phyloP scores from a whole-genome alignment of 495 filamentous ascomycete species.

The Penicillium pulvis region DNA sequence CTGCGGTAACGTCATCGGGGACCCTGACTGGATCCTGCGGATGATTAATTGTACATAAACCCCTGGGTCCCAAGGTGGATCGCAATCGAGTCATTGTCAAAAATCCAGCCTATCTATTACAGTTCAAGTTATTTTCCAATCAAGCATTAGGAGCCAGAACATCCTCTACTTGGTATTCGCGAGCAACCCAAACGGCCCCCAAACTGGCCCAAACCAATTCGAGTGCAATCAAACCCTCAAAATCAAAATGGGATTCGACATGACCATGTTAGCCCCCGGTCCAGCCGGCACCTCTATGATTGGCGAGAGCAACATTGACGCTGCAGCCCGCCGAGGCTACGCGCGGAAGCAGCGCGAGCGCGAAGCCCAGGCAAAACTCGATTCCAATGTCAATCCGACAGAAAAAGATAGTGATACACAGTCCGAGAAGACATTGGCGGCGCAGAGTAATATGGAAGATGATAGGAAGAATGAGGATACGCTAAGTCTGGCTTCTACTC shows the following conservation, averaged over 20 bases:
- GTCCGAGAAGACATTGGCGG: neutral
- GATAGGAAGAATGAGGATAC: neutral
- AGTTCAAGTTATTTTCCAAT: no score
- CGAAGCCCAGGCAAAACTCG: constrained; percentile 4
- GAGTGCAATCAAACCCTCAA: neutral
- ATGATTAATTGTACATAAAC: no score
- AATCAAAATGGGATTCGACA: constrained; percentile 5
- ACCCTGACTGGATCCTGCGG: neutral
- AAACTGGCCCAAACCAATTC: neutral
- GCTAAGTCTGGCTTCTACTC: neutral
- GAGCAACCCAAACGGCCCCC: no score
- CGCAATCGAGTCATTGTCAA: no score
- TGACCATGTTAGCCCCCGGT: constrained; percentile 14
- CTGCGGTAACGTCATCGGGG: neutral
- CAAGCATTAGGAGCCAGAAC: no score
- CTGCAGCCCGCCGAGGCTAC: constrained; percentile 11
- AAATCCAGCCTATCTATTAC: no score
- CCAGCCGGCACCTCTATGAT: constrained; percentile 20
- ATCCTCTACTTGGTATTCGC: no score
- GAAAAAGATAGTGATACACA: neutral
- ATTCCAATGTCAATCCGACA: neutral
- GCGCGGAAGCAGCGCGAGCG: constrained; percentile 10
- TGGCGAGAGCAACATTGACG: constrained; percentile 22
- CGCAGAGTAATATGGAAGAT: neutral
- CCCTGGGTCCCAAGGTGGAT: no score